Percentiles rank a stretch among this genome's conserved stretches.
phyloP scores from a whole-genome alignment of 805 yeast species.

The Torulaspora quercuum region DNA sequence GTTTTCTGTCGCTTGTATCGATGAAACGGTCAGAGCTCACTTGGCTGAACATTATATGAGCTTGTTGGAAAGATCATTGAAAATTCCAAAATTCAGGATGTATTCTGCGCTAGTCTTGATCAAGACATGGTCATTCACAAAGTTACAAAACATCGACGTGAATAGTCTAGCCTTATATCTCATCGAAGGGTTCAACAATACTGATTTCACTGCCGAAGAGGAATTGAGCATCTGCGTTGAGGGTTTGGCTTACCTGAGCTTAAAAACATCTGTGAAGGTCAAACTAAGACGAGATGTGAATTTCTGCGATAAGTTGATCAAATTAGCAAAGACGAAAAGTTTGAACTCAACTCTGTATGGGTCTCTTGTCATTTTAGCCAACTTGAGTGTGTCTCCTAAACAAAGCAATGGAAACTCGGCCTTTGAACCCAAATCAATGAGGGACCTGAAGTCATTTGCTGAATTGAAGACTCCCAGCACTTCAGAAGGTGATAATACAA shows the following conservation, averaged over 20 bases:
- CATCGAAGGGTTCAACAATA: slow-evolving; percentile 14
- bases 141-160: slow-evolving; percentile 34
- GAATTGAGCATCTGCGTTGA: slow-evolving; percentile 37
- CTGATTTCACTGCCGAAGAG: slow-evolving; percentile 8
- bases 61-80: slow-evolving; percentile 40
- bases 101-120: slow-evolving; percentile 47
- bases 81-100: slow-evolving; percentile 28
- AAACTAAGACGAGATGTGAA: slow-evolving; percentile 39
- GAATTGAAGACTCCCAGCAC: slow-evolving; percentile 27
- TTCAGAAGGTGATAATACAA: slow-evolving; percentile 14
- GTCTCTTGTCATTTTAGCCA: slow-evolving; percentile 34
- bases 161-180: slow-evolving; percentile 37
- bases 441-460: slow-evolving; percentile 34
- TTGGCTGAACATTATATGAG: slow-evolving; percentile 45
- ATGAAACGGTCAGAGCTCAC: slow-evolving; percentile 47
- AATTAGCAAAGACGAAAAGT: slow-evolving; percentile 21
- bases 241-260: slow-evolving; percentile 49
- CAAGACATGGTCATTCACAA: slow-evolving; percentile 54
- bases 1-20: slow-evolving; percentile 48
- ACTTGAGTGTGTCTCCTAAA: slow-evolving; percentile 29
- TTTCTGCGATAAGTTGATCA: slow-evolving; percentile 34
- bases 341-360: slow-evolving; percentile 33
- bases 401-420: slow-evolving; percentile 14
- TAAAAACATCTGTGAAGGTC: slow-evolving; percentile 40
- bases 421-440: slow-evolving; percentile 24